Evolutionary conservation across 1,139 yeast species (phyloP).

Genomic region (Saccharomyces hybrid): DNA sequence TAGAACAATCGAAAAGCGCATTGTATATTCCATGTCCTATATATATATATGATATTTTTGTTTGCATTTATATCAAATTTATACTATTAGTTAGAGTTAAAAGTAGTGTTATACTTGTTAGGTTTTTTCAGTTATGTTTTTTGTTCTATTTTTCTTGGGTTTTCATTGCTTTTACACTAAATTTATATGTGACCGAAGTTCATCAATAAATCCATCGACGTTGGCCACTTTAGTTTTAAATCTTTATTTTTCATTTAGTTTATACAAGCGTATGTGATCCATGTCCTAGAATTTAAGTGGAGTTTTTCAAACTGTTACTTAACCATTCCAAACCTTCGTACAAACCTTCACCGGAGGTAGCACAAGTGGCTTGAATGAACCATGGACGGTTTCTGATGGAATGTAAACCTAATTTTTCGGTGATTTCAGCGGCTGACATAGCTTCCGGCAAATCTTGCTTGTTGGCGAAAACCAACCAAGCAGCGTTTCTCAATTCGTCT

Average conservation of each 20-base stretch:
- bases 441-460: too few relatives aligned
- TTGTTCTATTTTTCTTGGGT: neutral
- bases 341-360: too few relatives aligned
- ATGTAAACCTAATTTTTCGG: too few relatives aligned
- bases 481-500: too few relatives aligned
- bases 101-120: neutral
- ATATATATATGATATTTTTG: neutral
- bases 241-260: neutral
- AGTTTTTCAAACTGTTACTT: too few relatives aligned
- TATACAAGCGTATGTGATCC: neutral
- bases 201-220: neutral
- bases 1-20: neutral
- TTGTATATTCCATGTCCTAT: neutral
- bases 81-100: neutral
- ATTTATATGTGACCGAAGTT: neutral
- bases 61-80: neutral
- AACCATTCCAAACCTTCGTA: too few relatives aligned
- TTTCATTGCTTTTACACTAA: neutral
- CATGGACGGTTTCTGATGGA: too few relatives aligned
- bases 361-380: too few relatives aligned
- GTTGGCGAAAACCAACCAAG: too few relatives aligned
- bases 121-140: neutral
- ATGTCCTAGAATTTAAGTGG: too few relatives aligned
- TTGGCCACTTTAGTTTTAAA: neutral
- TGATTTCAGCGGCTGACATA: too few relatives aligned